phyloP scores from a whole-genome alignment of 2,329 filamentous ascomycete species.

The Fonsecaea monophora region DNA sequence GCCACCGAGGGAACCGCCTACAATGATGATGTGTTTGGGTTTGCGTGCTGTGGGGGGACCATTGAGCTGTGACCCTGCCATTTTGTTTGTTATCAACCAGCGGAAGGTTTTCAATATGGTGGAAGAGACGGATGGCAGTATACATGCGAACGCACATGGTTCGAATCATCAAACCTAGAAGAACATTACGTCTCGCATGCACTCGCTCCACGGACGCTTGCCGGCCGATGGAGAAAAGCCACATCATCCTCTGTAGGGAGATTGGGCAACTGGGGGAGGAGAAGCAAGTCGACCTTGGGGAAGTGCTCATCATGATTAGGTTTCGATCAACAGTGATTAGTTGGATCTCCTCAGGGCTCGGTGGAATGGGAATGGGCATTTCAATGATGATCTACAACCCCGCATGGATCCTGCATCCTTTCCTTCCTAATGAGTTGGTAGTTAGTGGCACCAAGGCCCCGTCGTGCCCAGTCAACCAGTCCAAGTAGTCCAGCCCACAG shows the following conservation, averaged over 20 bases:
- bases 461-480: too few species aligned
- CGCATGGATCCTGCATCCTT: neutral
- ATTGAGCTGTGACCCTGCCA: slow-evolving; percentile 8
- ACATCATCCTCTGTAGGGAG: neutral
- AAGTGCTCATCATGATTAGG: neutral
- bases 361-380: neutral
- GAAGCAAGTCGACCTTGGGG: neutral
- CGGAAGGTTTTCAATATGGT: neutral
- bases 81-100: neutral
- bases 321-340: neutral
- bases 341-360: neutral
- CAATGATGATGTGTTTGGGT: slow-evolving; percentile 34
- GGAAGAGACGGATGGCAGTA: neutral
- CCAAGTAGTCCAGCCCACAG: neutral
- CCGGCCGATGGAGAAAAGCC: neutral
- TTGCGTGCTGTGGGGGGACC: neutral
- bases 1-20: slow-evolving; percentile 40
- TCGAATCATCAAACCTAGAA: neutral
- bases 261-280: neutral
- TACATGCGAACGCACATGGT: neutral
- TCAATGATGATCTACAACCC: neutral
- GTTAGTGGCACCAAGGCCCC: too few species aligned
- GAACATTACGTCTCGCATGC: neutral
- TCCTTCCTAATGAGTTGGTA: too few species aligned
- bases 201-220: neutral